A percentile compares a stretch with the other conserved stretches of the same genome.
Evolutionary conservation across 2,329 filamentous ascomycete species (phyloP).

Genomic region (Beauveria pseudobassiana): DNA sequence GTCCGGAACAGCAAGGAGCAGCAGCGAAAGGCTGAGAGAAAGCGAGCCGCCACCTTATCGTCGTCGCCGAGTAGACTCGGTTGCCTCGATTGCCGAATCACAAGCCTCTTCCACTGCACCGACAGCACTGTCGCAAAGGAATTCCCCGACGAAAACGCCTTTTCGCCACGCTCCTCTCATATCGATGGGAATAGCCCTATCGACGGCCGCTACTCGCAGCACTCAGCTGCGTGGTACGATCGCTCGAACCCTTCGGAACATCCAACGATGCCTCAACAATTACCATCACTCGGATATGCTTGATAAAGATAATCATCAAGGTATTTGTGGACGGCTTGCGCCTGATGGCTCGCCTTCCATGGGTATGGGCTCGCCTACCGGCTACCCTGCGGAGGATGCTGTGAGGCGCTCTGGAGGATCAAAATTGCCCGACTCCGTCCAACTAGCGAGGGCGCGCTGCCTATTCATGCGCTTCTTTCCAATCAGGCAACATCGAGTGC

Average conservation of each 20-base stretch:
- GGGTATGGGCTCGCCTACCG: background rate
- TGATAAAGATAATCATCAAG: constrained; percentile 23
- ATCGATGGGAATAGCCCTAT: constrained; percentile 27
- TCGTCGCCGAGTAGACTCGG: constrained; percentile 41
- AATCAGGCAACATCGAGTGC: constrained; percentile 23
- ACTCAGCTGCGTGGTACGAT: constrained; percentile 22
- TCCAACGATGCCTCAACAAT: constrained; percentile 22
- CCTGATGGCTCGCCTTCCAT: background rate
- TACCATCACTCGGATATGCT: constrained; percentile 43
- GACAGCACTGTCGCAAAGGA: constrained; percentile 26
- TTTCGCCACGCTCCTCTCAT: constrained; percentile 33
- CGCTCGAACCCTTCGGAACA: constrained; percentile 16
- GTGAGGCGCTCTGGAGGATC: constrained; percentile 2
- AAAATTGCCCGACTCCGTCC: constrained; percentile 27
- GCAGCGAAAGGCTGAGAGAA: constrained; percentile 39
- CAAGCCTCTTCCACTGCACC: constrained; percentile 34
- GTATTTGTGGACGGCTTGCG: background rate
- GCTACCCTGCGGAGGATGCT: background rate
- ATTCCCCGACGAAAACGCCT: constrained; percentile 34
- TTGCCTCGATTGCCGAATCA: constrained; percentile 38
- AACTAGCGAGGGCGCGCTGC: constrained; percentile 42
- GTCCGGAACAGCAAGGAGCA: constrained; percentile 30
- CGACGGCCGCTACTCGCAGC: constrained; percentile 20
- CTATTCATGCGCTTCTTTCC: constrained; percentile 46
- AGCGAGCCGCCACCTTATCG: constrained; percentile 41